These are phyloP conservation scores for Tolypocladium ovalisporum DNA, from an alignment of 2,329 filamentous ascomycete species.

Conservation along the genomic window DNA sequence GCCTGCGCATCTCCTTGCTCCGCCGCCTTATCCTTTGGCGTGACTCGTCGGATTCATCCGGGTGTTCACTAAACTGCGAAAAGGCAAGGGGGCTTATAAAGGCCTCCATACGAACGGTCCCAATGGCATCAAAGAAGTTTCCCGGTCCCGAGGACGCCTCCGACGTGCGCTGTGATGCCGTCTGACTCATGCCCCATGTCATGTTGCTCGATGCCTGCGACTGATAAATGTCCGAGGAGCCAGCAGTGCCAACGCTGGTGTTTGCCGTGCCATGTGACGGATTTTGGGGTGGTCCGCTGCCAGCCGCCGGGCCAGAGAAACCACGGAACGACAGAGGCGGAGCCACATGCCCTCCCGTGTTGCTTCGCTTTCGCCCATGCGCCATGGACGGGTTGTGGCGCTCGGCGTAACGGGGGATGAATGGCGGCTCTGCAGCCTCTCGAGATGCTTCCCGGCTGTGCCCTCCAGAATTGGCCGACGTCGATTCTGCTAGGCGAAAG, in stretches of 20 bases:
- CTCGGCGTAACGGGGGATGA: slow-evolving; percentile 59
- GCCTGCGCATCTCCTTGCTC: slow-evolving; percentile 44
- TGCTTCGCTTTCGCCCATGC: slow-evolving; percentile 80
- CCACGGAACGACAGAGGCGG: slow-evolving; percentile 67
- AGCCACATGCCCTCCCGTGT: slow-evolving; percentile 66
- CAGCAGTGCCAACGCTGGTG: slow-evolving; percentile 45
- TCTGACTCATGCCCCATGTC: slow-evolving; percentile 34
- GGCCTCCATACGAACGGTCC: slow-evolving; percentile 92
- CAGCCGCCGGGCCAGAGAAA: slow-evolving; percentile 54
- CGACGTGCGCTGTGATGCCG: slow-evolving; percentile 39
- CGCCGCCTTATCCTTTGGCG: slow-evolving; percentile 35
- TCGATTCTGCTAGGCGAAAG: slow-evolving; percentile 28
- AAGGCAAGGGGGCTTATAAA: slow-evolving; percentile 64
- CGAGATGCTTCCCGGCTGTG: slow-evolving; percentile 37
- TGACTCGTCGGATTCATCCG: slow-evolving; percentile 39
- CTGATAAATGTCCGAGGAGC: slow-evolving; percentile 51
- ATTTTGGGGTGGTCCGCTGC: slow-evolving; percentile 30
- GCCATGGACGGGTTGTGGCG: slow-evolving; percentile 33
- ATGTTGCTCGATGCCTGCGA: slow-evolving; percentile 36
- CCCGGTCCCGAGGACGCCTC: slow-evolving; percentile 41
- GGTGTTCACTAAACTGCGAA: slow-evolving; percentile 33
- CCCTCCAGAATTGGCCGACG: slow-evolving; percentile 22
- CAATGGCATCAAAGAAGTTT: slow-evolving; percentile 78
- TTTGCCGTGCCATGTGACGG: slow-evolving; percentile 46
- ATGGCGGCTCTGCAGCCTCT: slow-evolving; percentile 60